phyloP scores from a whole-genome alignment of 2,329 filamentous ascomycete species.

The Esteya vermicola region DNA sequence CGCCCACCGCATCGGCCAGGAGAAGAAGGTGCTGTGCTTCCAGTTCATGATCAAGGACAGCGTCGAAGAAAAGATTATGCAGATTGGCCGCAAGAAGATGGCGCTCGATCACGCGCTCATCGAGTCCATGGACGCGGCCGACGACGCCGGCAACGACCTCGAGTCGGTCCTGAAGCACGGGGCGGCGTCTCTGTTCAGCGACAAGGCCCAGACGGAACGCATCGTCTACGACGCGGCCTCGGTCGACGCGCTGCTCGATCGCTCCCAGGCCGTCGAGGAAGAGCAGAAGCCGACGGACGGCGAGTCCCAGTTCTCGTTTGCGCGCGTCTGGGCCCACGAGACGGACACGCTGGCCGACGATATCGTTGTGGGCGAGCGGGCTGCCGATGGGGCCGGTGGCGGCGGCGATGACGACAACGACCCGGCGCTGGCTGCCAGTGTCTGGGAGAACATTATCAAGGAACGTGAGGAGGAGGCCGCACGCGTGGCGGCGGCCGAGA shows the following conservation, averaged over 20 bases:
- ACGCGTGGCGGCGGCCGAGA: slow-evolving; percentile 52
- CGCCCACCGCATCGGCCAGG: slow-evolving; percentile 91
- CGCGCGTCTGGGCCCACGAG: slow-evolving; percentile 84
- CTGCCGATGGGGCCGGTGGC: slow-evolving; percentile 25
- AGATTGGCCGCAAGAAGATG: slow-evolving; percentile 92
- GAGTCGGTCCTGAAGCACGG: slow-evolving; percentile 82
- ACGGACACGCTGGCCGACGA: slow-evolving; percentile 51
- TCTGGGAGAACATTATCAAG: slow-evolving; percentile 84
- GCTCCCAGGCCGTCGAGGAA: slow-evolving; percentile 61
- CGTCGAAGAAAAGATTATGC: slow-evolving; percentile 90
- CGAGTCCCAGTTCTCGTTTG: slow-evolving; percentile 77
- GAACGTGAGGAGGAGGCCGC: slow-evolving; percentile 67
- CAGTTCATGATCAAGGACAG: slow-evolving; percentile 82
- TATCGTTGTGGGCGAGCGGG: slow-evolving; percentile 30
- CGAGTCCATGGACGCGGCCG: slow-evolving; percentile 76
- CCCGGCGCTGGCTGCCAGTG: slow-evolving; percentile 35
- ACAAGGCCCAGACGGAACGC: slow-evolving; percentile 53
- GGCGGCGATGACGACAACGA: slow-evolving; percentile 24
- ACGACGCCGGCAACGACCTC: slow-evolving; percentile 63
- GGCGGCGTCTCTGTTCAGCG: slow-evolving; percentile 72
- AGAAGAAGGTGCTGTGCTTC: slow-evolving; percentile 89
- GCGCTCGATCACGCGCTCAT: slow-evolving; percentile 90
- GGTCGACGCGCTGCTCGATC: slow-evolving; percentile 83
- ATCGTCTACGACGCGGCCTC: slow-evolving; percentile 71
- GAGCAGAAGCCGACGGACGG: slow-evolving; percentile 46